Evolutionary conservation across 805 yeast species (phyloP).

Genomic region (Martiniozyma abietophila): DNA sequence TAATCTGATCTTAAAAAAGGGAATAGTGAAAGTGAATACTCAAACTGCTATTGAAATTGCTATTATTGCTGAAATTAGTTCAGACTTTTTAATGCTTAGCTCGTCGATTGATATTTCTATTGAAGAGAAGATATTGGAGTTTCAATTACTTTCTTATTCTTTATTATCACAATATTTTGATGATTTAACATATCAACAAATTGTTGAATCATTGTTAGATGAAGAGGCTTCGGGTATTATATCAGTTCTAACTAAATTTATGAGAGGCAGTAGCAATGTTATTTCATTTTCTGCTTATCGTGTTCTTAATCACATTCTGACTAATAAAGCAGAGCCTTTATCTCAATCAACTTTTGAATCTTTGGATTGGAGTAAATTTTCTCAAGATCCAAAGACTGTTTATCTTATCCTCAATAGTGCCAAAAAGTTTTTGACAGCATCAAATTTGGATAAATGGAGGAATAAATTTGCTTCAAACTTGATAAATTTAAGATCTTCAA

Average conservation of each 20-base stretch:
- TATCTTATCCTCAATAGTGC: constrained; percentile 29
- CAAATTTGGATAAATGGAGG: constrained; percentile 41
- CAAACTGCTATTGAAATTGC: constrained; percentile 29
- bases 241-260: too few species aligned
- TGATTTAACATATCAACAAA: neutral
- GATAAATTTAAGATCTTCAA: constrained; percentile 37
- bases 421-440: constrained; percentile 28
- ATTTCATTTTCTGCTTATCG: constrained; percentile 27
- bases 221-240: neutral
- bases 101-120: neutral
- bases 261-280: too few species aligned
- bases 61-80: constrained; percentile 28
- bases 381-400: constrained; percentile 26
- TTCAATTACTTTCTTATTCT: constrained; percentile 7
- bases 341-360: constrained; percentile 14
- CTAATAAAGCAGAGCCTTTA: constrained; percentile 22
- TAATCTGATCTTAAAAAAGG: constrained; percentile 3
- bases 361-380: constrained; percentile 26
- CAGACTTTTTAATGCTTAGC: constrained; percentile 9
- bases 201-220: neutral
- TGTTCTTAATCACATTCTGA: constrained; percentile 25
- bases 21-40: constrained; percentile 5
- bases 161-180: constrained; percentile 2
- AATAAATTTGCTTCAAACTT: constrained; percentile 58
- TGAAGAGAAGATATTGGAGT: constrained; percentile 8